Evolutionary conservation across 1,284 basidiomycete genomes (phyloP), one percentile per base, ranked within the genome.

Genomic region (Papiliotrema laurentii): DNA sequence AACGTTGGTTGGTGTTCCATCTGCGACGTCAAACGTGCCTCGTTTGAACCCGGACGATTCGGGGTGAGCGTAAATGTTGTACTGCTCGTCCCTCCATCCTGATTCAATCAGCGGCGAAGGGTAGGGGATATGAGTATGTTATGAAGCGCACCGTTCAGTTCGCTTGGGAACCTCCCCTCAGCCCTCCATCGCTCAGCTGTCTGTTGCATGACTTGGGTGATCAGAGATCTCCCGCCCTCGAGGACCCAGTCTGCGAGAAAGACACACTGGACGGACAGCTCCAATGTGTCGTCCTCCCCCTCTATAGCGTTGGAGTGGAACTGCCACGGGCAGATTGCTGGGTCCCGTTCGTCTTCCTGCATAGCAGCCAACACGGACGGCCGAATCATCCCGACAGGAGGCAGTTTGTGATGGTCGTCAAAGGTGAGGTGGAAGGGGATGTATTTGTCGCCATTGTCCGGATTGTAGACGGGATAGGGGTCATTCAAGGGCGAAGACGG

Each of bases 51-150:
- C 63, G 16, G 54, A 50, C 5, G 60, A 67, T 21, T 49, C 40
- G 5, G 86, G 84, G 47, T 86, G 79, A 6, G 76, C 79, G 71
- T 90, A 93, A 43, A 94, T 79, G 24, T 87, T 79, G 69, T 93
- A 96, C 64, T 82, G 71, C 76, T 97, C 91, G 47, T 80, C 76
- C 43, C 91, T 78, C 91, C 92, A 96, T 50, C 90, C 76, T 71
- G 47, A 10, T n/a, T 18, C 5, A 10, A 31, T 41, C 40, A 46
- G 46, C 11, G 9, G 27, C 11, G 25, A n/a, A n/a, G n/a, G n/a
- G n/a, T n/a, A n/a, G n/a, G n/a, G n/a, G n/a, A n/a, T n/a, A n/a
- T n/a, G n/a, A n/a, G n/a, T n/a, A n/a, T n/a, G n/a, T n/a, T n/a
- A n/a, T n/a, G n/a, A 3, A 3, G 59, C 72, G 48, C 40, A 75